Base-by-base conservation (phyloP, 257 asterid species). In the Nicotiana otophora region DNA sequence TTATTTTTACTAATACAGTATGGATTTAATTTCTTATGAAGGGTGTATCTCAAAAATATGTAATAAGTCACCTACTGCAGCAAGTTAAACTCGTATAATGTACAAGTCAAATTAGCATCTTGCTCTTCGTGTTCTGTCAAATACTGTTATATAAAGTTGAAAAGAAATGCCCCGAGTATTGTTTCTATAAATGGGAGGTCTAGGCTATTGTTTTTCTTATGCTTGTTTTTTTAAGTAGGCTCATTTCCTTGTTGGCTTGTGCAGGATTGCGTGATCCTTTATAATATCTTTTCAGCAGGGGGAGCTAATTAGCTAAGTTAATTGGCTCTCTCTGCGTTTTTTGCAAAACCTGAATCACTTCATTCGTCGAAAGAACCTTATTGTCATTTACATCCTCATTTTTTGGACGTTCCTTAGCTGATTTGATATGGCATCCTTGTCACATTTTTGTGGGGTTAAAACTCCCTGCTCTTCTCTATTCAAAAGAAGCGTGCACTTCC, bases 401-500 rank as follows among this genome's bases (percentile, higher is more conserved):
- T 74, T 61, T 42, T 15, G 28, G 55, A 55, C 20, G 0, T 58
- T 30, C 19, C 26, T 55, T 30, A 17, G 31, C 80, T 20, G 14
- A 46, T 69, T 19, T 34, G 46, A 42, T 39, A 81, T 92, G 97
- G 93, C 92, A 60, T 79, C 90, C 34, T 51, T 90, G 33, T 84
- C 91, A 94, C 90, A 85, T 83, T 81, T 84, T 31, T 83, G 81
- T 70, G 93, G 92, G 81, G 88, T 89, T 81, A 87, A 83, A 86
- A 84, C 91, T 82, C 85, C 90, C 9, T 30, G 19, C 58, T 68
- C 84, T 15, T 62, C 88, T 74, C 36, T 82, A 84, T 36, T 85
- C 55, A 80, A 79, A 66, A 82, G 82, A 65, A 86, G 85, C 19
- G 80, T 84, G 12, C 81, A 60, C 69, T 83, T 28, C 80, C 91